Base-by-base conservation (phyloP, 768 basidiomycete genomes). In the Neoboletus brunneissimus region DNA sequence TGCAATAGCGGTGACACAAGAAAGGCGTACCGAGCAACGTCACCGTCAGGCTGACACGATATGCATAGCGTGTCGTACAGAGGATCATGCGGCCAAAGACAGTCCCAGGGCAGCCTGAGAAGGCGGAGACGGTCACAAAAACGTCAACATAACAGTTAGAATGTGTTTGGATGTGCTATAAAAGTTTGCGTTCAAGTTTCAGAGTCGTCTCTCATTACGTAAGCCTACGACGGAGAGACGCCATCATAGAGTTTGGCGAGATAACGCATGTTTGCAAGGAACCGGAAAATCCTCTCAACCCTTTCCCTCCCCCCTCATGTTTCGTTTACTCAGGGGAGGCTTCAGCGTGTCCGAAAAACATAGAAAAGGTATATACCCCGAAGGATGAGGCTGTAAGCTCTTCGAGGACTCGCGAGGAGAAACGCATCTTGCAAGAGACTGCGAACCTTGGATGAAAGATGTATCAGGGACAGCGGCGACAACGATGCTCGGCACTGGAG, bases 331-430 rank as follows among this genome's bases (percentile, higher is more conserved):
- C 83, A 5, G 79, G 77, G 4, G 86, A 81, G 63, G 95, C 91
- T 3, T 87, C 89, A 2, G 73, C 82, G 13, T 98, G 95, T 71
- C 88, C 91, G 0, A 34, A 87, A 63, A 97, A 97, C 66, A 80
- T 81, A 60, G 79, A 0, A 89, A 83, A 62, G 93, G 94, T 0
- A 79, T 96, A 25, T 97, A 97, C 63, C 91, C 93, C 0, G 88
- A 96, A 57, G 94, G 94, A 27, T 94, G 95, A 3, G 82, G 79
- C 55, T 98, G 95, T 66, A 95, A 93, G 65, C 77, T 97, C 13
- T 98, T n/a, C n/a, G n/a, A n/a, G n/a, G n/a, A n/a, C n/a, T n/a
- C n/a, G 94, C 65, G 85, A 87, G 10, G 84, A 90, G 54, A 94
- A 86, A 81, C 83, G 4, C 94, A 97, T 73, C 79, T 95, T 9